These are phyloP conservation scores for Hirsutella minnesotensis DNA, from an alignment of 2,329 filamentous ascomycete genomes.

Conservation along the genomic window DNA sequence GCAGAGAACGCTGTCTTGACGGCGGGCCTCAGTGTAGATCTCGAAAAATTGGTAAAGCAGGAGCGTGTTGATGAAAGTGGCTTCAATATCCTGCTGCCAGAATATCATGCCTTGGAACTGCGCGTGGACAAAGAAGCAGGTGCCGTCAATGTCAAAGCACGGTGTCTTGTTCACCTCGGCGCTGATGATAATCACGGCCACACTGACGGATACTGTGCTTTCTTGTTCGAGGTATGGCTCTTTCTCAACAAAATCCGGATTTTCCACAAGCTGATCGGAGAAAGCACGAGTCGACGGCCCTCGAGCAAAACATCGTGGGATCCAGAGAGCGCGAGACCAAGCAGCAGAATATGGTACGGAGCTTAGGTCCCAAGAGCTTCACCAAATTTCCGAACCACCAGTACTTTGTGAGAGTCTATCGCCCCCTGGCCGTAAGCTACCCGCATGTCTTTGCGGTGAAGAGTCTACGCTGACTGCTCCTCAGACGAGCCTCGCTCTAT, in stretches of 20 bases:
- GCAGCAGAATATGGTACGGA: conserved; percentile 23
- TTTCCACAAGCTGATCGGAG: background rate
- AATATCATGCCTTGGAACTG: conserved; percentile 26
- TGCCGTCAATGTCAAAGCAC: conserved; percentile 29
- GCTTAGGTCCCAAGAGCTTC: conserved; percentile 33
- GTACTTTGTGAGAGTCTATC: conserved; percentile 43
- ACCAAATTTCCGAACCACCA: conserved; percentile 42
- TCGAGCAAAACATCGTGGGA: conserved; percentile 23
- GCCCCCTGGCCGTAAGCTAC: conserved; percentile 36
- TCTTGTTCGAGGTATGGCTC: conserved; percentile 41
- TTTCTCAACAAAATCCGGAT: background rate
- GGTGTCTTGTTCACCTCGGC: conserved; percentile 31
- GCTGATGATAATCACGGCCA: conserved; percentile 15
- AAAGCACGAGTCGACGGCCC: conserved; percentile 31
- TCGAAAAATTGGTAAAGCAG: conserved; percentile 22
- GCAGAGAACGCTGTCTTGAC: conserved; percentile 28
- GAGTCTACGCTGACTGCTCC: background rate
- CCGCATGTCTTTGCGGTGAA: background rate
- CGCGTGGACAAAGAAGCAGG: conserved; percentile 20
- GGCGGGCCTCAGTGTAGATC: conserved; percentile 30
- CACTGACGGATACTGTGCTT: conserved; percentile 33
- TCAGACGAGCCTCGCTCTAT: conserved; percentile 34
- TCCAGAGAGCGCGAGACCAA: conserved; percentile 25
- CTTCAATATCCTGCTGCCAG: conserved; percentile 26
- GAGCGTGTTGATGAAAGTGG: conserved; percentile 11